Percentiles rank a stretch among this genome's conserved stretches.
phyloP scores from a whole-genome alignment of 345 rosid genomes.

The Heritiera fomes region DNA sequence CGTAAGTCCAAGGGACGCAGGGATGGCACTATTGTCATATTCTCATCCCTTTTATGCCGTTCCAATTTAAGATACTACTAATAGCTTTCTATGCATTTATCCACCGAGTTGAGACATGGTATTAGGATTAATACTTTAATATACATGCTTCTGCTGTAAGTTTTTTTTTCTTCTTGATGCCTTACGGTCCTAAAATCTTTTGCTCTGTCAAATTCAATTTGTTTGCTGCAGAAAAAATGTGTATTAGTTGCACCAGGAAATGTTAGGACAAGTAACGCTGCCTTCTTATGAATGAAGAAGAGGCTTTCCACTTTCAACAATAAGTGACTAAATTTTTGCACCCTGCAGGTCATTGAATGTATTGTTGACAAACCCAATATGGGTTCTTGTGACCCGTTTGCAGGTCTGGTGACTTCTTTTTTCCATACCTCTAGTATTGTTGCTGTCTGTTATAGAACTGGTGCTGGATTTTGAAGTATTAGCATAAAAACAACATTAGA shows the following conservation, averaged over 20 bases:
- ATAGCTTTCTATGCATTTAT: neutral
- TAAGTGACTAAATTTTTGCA: constrained; percentile 13
- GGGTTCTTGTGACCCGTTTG: constrained; percentile 79
- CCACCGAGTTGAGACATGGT: neutral
- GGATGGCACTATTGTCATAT: constrained; percentile 53
- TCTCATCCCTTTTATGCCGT: neutral
- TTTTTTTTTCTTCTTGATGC: neutral
- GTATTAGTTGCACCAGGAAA: neutral
- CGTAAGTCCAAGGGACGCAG: constrained; percentile 51
- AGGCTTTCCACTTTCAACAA: neutral
- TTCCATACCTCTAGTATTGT: neutral
- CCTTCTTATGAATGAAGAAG: constrained; percentile 4
- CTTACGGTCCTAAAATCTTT: no score
- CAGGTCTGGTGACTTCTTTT: constrained; percentile 41
- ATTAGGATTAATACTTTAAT: neutral
- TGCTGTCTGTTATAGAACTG: neutral
- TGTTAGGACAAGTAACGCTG: neutral
- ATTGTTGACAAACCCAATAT: constrained; percentile 57
- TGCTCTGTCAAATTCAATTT: neutral
- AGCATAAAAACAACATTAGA: neutral
- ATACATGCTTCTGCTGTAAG: neutral
- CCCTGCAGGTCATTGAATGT: constrained; percentile 64
- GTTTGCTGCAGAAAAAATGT: neutral
- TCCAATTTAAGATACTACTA: neutral
- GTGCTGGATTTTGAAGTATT: constrained; percentile 6